Evolutionary conservation across 768 basidiomycete genomes (phyloP).

Genomic region (Leccinum variicolor): DNA sequence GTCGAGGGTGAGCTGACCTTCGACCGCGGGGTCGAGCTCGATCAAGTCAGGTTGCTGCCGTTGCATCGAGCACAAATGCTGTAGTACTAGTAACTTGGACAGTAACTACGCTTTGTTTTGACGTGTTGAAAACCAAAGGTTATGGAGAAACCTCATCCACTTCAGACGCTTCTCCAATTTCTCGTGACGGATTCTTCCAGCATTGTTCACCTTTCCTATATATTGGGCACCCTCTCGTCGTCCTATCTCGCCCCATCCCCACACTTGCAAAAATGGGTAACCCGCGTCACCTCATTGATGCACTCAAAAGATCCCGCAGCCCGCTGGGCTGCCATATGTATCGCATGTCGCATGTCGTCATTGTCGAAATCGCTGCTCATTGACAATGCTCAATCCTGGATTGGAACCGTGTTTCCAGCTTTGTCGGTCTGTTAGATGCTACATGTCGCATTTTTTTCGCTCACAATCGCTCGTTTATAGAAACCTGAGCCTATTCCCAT

Average conservation of each 20-base stretch:
- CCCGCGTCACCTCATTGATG: conserved; percentile 69
- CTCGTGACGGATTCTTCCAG: conserved; percentile 67
- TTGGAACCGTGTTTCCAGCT: conserved; percentile 58
- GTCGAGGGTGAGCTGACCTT: conserved; percentile 49
- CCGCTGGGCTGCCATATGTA: conserved; percentile 76
- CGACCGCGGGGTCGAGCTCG: conserved; percentile 49
- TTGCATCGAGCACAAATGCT: background rate
- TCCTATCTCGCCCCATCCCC: conserved; percentile 57
- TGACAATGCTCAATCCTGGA: conserved; percentile 72
- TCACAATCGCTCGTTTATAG: conserved; percentile 36
- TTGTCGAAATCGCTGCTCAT: conserved; percentile 59
- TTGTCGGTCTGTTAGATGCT: conserved; percentile 57
- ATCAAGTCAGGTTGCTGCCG: conserved; percentile 20
- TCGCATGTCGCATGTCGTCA: conserved; percentile 64
- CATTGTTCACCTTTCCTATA: conserved; percentile 54
- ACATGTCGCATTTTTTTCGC: conserved; percentile 11
- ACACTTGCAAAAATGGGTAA: conserved; percentile 71
- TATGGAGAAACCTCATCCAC: conserved; percentile 50
- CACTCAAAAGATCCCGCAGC: conserved; percentile 75
- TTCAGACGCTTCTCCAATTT: conserved; percentile 64
- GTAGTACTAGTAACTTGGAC: too few species aligned
- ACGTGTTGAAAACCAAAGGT: conserved; percentile 29
- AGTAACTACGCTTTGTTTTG: conserved; percentile 23
- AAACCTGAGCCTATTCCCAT: conserved; percentile 64
- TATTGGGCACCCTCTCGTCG: conserved; percentile 52